Conservation (phyloP, 2,329 filamentous ascomycete genomes). For the Camillea tinctor region DNA sequence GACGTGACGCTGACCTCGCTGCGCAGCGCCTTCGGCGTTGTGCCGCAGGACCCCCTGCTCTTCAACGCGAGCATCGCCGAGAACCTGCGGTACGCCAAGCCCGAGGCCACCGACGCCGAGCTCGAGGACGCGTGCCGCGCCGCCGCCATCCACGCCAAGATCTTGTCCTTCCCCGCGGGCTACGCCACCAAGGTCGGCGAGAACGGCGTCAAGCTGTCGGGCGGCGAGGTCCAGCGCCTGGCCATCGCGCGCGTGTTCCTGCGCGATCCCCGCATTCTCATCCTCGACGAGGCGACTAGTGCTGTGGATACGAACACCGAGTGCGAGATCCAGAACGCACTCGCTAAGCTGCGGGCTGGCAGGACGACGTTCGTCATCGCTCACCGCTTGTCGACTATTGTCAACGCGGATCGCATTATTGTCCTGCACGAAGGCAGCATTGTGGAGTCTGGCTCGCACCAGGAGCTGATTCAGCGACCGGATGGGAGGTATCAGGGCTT, state of each 20-base stretch:
- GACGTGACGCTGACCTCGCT: constrained; percentile 57
- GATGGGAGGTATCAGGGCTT: constrained; percentile 44
- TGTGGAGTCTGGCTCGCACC: constrained; percentile 51
- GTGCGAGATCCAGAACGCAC: constrained; percentile 42
- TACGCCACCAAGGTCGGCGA: constrained; percentile 49
- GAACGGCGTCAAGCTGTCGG: constrained; percentile 47
- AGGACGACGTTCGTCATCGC: constrained; percentile 54
- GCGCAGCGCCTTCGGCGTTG: constrained; percentile 58
- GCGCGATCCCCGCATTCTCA: constrained; percentile 28
- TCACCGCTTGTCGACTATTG: constrained; percentile 41
- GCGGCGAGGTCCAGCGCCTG: constrained; percentile 50
- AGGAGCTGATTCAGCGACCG: constrained; percentile 43
- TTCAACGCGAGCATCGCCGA: constrained; percentile 65
- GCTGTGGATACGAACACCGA: constrained; percentile 47
- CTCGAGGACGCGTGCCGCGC: constrained; percentile 59
- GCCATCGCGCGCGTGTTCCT: constrained; percentile 43
- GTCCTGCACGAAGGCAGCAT: constrained; percentile 52
- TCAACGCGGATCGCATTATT: constrained; percentile 52
- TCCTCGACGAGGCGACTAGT: constrained; percentile 52
- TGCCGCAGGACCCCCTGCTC: constrained; percentile 62
- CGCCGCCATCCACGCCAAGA: constrained; percentile 64
- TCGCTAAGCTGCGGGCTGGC: constrained; percentile 43
- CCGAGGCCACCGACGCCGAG: constrained; percentile 60
- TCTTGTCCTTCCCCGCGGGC: constrained; percentile 54
- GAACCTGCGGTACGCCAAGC: constrained; percentile 62